These are phyloP conservation scores for Didymella pomorum DNA, from an alignment of 2,329 filamentous ascomycete genomes.

Conservation along the genomic window DNA sequence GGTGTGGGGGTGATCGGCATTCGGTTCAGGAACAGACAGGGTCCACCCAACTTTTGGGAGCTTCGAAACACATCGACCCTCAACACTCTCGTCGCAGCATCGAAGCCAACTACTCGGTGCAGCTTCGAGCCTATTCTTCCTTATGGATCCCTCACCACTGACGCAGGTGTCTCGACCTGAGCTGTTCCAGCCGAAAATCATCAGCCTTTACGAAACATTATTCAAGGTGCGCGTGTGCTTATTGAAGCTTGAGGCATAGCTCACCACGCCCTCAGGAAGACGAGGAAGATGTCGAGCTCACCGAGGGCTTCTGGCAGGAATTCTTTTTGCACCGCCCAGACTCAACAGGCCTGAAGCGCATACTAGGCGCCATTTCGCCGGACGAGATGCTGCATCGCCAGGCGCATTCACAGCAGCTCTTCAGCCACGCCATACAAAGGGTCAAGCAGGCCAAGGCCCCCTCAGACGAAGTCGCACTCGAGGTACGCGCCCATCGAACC, in stretches of 20 bases:
- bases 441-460: conserved; percentile 68
- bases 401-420: conserved; percentile 77
- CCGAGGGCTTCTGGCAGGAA: conserved; percentile 94
- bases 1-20: conserved; percentile 19
- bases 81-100: conserved; percentile 14
- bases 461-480: conserved; percentile 79
- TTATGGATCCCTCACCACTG: conserved; percentile 89
- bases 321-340: conserved; percentile 92
- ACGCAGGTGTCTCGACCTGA: conserved; percentile 91
- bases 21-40: conserved; percentile 5
- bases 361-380: conserved; percentile 74
- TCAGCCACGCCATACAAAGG: conserved; percentile 74
- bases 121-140: background rate
- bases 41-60: conserved; percentile 16
- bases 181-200: conserved; percentile 92
- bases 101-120: background rate
- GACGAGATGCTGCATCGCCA: conserved; percentile 80
- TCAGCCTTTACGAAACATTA: conserved; percentile 84
- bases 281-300: conserved; percentile 71
- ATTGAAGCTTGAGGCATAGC: conserved; percentile 8
- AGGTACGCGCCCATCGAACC: conserved; percentile 66
- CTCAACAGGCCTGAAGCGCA: conserved; percentile 68
- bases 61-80: conserved; percentile 17
- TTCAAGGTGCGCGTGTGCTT: conserved; percentile 63
- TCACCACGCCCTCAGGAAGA: conserved; percentile 52